These are phyloP conservation scores for Xylaria scruposa DNA, from an alignment of 495 filamentous ascomycete genomes.

Conservation along the genomic window DNA sequence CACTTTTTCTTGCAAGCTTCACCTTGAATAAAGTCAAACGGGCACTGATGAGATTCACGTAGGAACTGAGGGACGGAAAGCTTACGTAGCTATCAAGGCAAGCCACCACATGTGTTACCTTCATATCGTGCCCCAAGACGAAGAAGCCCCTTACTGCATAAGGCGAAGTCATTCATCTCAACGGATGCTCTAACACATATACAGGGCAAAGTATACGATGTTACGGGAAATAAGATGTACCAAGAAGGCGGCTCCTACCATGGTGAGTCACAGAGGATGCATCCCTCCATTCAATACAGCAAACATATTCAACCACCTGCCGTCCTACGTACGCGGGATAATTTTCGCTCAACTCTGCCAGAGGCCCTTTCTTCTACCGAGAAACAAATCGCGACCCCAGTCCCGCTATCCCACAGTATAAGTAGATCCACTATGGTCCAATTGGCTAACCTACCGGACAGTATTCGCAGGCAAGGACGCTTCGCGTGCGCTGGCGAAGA, in stretches of 20 bases:
- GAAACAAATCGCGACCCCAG: neutral
- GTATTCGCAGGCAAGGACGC: constrained; percentile 96
- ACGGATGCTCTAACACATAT: constrained; percentile 23
- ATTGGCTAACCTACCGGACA: constrained; percentile 46
- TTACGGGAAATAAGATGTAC: constrained; percentile 85
- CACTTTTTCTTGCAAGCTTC: neutral
- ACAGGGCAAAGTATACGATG: constrained; percentile 90
- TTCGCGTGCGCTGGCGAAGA: constrained; percentile 84
- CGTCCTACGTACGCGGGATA: neutral
- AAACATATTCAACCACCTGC: neutral
- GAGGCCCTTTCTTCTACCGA: neutral
- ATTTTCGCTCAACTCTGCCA: neutral
- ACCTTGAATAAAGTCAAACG: neutral
- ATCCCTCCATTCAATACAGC: too few relatives aligned
- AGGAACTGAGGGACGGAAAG: constrained; percentile 69
- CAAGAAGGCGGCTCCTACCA: constrained; percentile 82
- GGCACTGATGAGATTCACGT: constrained; percentile 50
- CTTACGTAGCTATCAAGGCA: constrained; percentile 92
- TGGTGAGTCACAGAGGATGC: constrained; percentile 60
- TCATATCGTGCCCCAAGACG: neutral
- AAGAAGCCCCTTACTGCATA: neutral
- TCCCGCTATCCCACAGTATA: neutral
- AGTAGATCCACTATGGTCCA: neutral
- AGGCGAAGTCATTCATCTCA: constrained; percentile 23
- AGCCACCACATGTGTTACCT: neutral